These are phyloP conservation scores for Xylariaceae sp. DNA, from an alignment of 2,329 filamentous ascomycete genomes.

Conservation along the genomic window DNA sequence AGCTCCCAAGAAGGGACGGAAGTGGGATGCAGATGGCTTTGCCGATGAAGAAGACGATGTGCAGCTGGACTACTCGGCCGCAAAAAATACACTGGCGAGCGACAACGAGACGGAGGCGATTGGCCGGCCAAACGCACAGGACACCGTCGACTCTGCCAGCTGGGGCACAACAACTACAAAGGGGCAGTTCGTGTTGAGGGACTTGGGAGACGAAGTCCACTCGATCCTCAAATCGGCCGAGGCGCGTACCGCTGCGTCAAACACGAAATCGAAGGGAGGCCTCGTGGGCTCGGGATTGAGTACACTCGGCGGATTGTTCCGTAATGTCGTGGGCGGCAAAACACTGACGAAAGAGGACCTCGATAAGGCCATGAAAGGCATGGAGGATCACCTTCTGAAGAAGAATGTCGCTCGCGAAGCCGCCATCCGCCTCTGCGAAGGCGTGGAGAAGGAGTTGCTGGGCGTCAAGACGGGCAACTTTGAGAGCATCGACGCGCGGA, in stretches of 20 bases:
- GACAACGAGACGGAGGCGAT: conserved; percentile 47
- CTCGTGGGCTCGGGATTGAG: conserved; percentile 75
- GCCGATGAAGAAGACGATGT: conserved; percentile 77
- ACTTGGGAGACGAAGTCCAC: conserved; percentile 89
- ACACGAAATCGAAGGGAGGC: conserved; percentile 49
- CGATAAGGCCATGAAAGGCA: conserved; percentile 86
- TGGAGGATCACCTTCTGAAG: conserved; percentile 89
- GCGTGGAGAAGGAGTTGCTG: conserved; percentile 82
- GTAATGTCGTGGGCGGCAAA: conserved; percentile 93
- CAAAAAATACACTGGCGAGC: conserved; percentile 42
- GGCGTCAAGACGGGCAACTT: conserved; percentile 90
- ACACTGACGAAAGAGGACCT: conserved; percentile 83
- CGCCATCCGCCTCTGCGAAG: conserved; percentile 82
- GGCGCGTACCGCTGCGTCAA: conserved; percentile 48
- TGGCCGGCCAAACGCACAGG: conserved; percentile 55
- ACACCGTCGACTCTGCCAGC: conserved; percentile 69
- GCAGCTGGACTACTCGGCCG: conserved; percentile 83
- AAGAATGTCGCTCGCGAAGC: conserved; percentile 98
- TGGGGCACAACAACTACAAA: conserved; percentile 83
- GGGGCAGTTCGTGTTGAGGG: conserved; percentile 90
- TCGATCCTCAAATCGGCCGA: conserved; percentile 80
- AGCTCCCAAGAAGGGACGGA: conserved; percentile 73
- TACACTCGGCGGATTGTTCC: conserved; percentile 82
- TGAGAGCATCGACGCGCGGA: conserved; percentile 78
- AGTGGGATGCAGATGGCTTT: conserved; percentile 85